Evolutionary conservation across 2,329 filamentous ascomycete genomes (phyloP), one percentile per base, ranked within the genome.

Genomic region (Alternaria brassicae): DNA sequence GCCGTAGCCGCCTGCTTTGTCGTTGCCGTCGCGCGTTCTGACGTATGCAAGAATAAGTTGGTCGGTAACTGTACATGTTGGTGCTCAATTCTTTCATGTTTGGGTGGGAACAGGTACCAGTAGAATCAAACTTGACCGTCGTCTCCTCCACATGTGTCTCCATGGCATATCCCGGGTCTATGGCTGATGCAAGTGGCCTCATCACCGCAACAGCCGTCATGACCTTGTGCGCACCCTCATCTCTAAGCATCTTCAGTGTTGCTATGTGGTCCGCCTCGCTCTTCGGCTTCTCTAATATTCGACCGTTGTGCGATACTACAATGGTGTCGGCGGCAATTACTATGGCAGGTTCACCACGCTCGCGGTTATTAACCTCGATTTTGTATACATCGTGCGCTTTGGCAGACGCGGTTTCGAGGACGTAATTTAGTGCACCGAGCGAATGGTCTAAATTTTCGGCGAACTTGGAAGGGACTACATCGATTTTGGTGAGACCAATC

Each of bases 1-100:
- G 1, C 92, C 95, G 78, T 99, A 99, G 0, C 95, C 95, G 2
- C 95, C 95, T 0, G 95, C 95, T 83, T 98, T 99, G 78, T 98
- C 95, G 10, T 88, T 93, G 2, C 95, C 95, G 82, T 99, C 95
- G 55, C 94, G 85, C 21, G 94, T 97, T 72, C 84, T 85, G 58
- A 93, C 90, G 74, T 93, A 93, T 53, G 86, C 86, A 68, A 92
- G 82, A 59, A 98, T 89, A 67, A 97, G 85, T 60, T 96, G 93
- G 80, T 99, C 94, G 13, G 88, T 87, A 4, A 89, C 83, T 78
- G 62, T 30, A 15, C 57, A 1, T 54, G 52, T 71, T 32, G 69
- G 62, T 27, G 17, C 21, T 25, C 4, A 15, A 9, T n/a, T 23
- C 9, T n/a, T 8, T 15, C 27, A n/a, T 21, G 2, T 3, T 6